A percentile compares a stretch with the other conserved stretches of the same genome.
These are phyloP conservation scores for Umbelopsis vinacea DNA, from an alignment of 192 early-diverging fungal species.

Conservation along the genomic window DNA sequence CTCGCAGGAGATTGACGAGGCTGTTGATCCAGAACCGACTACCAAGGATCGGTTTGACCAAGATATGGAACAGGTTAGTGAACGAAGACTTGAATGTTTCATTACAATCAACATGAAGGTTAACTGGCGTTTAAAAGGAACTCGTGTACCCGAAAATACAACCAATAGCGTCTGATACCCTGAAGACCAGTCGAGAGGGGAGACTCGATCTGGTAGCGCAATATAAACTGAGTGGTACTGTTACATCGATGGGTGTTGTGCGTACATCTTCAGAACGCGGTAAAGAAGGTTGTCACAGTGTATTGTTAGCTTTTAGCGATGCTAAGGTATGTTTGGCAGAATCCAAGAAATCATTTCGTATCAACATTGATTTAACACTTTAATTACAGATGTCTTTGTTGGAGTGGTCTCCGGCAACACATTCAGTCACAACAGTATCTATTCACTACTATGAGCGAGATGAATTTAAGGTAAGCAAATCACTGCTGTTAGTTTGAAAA, in stretches of 20 bases:
- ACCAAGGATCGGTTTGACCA: background rate
- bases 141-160: constrained; percentile 39
- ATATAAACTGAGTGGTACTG: constrained; percentile 69
- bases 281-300: constrained; percentile 67
- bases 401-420: constrained; percentile 76
- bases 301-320: constrained; percentile 80
- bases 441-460: constrained; percentile 98
- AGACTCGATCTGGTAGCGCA: constrained; percentile 66
- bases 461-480: constrained; percentile 69
- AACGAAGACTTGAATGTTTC: too few relatives aligned
- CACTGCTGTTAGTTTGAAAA: background rate
- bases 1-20: constrained; percentile 31
- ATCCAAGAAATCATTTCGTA: background rate
- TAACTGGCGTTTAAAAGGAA: constrained; percentile 4
- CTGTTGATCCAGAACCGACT: constrained; percentile 5
- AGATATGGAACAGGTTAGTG: constrained; percentile 42
- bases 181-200: constrained; percentile 44
- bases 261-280: constrained; percentile 66
- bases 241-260: constrained; percentile 74
- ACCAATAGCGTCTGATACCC: constrained; percentile 19
- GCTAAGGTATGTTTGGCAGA: constrained; percentile 59
- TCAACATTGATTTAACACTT: background rate
- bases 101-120: background rate
- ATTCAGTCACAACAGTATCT: constrained; percentile 87
- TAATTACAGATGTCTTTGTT: constrained; percentile 83